phyloP scores from a whole-genome alignment of 768 basidiomycete genomes.

The Rhizopogon vulgaris region DNA sequence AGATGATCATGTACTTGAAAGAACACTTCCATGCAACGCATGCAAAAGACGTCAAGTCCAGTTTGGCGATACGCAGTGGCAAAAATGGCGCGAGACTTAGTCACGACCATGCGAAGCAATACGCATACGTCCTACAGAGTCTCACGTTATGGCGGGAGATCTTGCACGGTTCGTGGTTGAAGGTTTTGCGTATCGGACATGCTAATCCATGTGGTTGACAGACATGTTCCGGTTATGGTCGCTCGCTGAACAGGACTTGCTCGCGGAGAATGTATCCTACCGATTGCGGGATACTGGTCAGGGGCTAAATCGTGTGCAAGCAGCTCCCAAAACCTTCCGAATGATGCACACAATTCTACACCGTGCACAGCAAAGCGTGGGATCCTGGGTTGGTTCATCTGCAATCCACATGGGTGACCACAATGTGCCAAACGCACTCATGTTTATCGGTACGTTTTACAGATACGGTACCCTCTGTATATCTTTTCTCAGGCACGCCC shows the following conservation, averaged over 20 bases:
- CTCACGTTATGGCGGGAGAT: slow-evolving; percentile 85
- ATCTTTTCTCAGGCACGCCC: not conserved
- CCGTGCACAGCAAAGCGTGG: slow-evolving; percentile 75
- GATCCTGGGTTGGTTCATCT: slow-evolving; percentile 79
- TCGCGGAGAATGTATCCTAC: slow-evolving; percentile 70
- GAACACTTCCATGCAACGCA: slow-evolving; percentile 72
- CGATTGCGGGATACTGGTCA: slow-evolving; percentile 86
- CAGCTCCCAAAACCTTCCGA: slow-evolving; percentile 81
- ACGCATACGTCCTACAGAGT: slow-evolving; percentile 81
- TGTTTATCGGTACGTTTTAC: slow-evolving; percentile 61
- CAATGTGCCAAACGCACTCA: slow-evolving; percentile 53
- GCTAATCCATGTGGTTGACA: slow-evolving; percentile 17
- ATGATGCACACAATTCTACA: slow-evolving; percentile 87
- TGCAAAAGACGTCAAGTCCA: slow-evolving; percentile 55
- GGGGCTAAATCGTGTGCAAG: slow-evolving; percentile 85
- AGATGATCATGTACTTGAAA: slow-evolving; percentile 74
- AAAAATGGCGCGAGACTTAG: slow-evolving; percentile 74
- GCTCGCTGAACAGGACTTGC: slow-evolving; percentile 71
- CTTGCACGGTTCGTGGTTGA: slow-evolving; percentile 51
- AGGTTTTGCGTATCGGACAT: slow-evolving; percentile 11
- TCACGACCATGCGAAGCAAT: slow-evolving; percentile 82
- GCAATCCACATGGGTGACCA: slow-evolving; percentile 90
- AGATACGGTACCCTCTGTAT: not conserved
- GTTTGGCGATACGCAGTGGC: slow-evolving; percentile 76
- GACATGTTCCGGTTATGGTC: slow-evolving; percentile 90